These are phyloP conservation scores for Aciculosporium take DNA, from an alignment of 2,329 filamentous ascomycete genomes.

Conservation along the genomic window DNA sequence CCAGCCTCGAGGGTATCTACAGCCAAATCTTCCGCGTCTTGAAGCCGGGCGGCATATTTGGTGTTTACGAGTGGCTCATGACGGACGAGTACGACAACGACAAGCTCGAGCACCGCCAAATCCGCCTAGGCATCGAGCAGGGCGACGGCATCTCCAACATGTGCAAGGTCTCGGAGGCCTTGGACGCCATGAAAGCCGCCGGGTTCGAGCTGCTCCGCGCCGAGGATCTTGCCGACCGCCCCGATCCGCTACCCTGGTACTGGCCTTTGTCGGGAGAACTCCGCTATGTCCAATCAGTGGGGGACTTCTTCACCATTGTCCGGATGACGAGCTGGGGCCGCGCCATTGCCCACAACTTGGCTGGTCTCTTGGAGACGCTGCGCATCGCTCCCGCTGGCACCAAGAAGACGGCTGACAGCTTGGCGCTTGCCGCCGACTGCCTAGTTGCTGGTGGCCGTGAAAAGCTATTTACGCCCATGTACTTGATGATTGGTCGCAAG, in stretches of 20 bases:
- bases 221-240: slow-evolving; percentile 72
- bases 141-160: slow-evolving; percentile 97
- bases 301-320: slow-evolving; percentile 69
- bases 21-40: slow-evolving; percentile 87
- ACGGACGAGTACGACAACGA: slow-evolving; percentile 87
- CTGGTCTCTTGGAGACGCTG: slow-evolving; percentile 61
- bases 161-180: slow-evolving; percentile 70
- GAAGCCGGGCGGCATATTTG: slow-evolving; percentile 90
- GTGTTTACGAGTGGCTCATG: slow-evolving; percentile 99
- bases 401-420: slow-evolving; percentile 85
- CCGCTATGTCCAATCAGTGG: slow-evolving; percentile 64
- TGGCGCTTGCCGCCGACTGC: slow-evolving; percentile 69
- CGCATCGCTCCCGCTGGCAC: slow-evolving; percentile 68
- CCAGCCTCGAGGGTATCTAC: slow-evolving; percentile 81
- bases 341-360: slow-evolving; percentile 57
- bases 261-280: slow-evolving; percentile 80
- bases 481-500: slow-evolving; percentile 89
- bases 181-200: slow-evolving; percentile 70
- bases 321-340: slow-evolving; percentile 83
- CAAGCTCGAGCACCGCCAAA: slow-evolving; percentile 73
- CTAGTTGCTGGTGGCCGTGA: slow-evolving; percentile 74
- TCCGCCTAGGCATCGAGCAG: slow-evolving; percentile 87
- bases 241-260: slow-evolving; percentile 78
- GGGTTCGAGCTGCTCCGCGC: slow-evolving; percentile 74
- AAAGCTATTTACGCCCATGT: slow-evolving; percentile 98